Evolutionary conservation across 2,329 filamentous ascomycete species (phyloP).

Genomic region (Fusarium algeriense): DNA sequence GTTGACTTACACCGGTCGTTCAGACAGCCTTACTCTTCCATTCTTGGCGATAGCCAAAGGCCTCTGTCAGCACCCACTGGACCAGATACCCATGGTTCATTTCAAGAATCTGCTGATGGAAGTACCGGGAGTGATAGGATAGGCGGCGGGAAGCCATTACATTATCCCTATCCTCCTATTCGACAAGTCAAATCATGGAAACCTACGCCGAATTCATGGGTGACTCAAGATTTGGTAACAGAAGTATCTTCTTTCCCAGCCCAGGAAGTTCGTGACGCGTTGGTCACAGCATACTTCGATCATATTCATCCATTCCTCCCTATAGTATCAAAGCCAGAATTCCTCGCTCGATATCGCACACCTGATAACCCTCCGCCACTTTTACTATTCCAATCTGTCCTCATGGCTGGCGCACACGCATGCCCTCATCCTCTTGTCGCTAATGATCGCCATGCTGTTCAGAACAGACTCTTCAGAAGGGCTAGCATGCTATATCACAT

Average conservation of each 20-base stretch:
- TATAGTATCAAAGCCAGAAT: conserved; percentile 43
- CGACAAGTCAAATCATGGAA: conserved; percentile 44
- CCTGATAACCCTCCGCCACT: conserved; percentile 42
- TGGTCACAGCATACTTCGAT: conserved; percentile 42
- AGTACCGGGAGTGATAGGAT: conserved; percentile 27
- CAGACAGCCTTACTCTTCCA: conserved; percentile 39
- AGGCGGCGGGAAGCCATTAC: conserved; percentile 21
- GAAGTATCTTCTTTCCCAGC: conserved; percentile 43
- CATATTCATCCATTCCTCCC: conserved; percentile 45
- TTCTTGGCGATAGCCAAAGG: neutral
- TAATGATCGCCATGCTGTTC: conserved; percentile 44
- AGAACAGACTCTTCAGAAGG: conserved; percentile 42
- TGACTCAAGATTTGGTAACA: conserved; percentile 37
- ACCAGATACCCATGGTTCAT: conserved; percentile 31
- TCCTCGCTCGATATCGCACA: conserved; percentile 37
- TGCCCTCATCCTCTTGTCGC: conserved; percentile 43
- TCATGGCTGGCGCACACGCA: conserved; percentile 45
- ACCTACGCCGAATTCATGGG: conserved; percentile 36
- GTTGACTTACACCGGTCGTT: conserved; percentile 44
- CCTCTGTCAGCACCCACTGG: conserved; percentile 30
- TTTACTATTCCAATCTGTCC: conserved; percentile 38
- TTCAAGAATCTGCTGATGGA: conserved; percentile 29
- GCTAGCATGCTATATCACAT: conserved; percentile 46
- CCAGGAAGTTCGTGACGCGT: conserved; percentile 44
- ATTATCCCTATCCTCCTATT: conserved; percentile 46